Percentiles rank a stretch among this genome's conserved stretches.
Evolutionary conservation across 768 basidiomycete genomes (phyloP).

Genomic region (Suillus spraguei): DNA sequence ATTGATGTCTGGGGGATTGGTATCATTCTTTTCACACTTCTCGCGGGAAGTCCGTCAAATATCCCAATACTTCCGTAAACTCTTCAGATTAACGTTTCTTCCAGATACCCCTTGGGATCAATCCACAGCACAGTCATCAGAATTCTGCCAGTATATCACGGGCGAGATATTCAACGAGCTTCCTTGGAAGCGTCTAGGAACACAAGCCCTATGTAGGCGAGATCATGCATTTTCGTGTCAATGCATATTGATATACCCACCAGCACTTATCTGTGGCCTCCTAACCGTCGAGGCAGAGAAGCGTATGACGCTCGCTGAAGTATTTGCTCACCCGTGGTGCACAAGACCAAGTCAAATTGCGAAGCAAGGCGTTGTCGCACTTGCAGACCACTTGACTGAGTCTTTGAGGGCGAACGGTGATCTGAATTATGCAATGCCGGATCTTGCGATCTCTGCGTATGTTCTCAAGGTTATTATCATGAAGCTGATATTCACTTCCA

Average conservation of each 20-base stretch:
- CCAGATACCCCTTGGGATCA: slow-evolving; percentile 98
- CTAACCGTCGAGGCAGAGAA: slow-evolving; percentile 68
- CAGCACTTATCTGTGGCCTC: slow-evolving; percentile 78
- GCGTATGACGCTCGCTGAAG: slow-evolving; percentile 64
- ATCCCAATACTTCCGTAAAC: neutral
- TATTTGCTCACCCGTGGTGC: slow-evolving; percentile 72
- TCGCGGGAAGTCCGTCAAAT: slow-evolving; percentile 78
- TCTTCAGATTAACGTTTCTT: neutral
- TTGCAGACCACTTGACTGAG: slow-evolving; percentile 74
- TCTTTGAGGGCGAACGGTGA: slow-evolving; percentile 72
- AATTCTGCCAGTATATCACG: slow-evolving; percentile 74
- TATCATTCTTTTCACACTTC: slow-evolving; percentile 88
- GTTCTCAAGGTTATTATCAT: slow-evolving; percentile 16
- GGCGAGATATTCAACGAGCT: slow-evolving; percentile 72
- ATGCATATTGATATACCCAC: slow-evolving; percentile 5
- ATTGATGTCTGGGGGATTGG: slow-evolving; percentile 97
- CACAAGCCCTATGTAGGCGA: slow-evolving; percentile 61
- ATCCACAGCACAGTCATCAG: slow-evolving; percentile 76
- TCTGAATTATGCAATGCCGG: slow-evolving; percentile 68
- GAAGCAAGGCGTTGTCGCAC: slow-evolving; percentile 45
- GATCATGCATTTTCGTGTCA: neutral
- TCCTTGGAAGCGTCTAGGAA: slow-evolving; percentile 77
- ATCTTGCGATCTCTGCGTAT: slow-evolving; percentile 39
- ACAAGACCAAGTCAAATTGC: slow-evolving; percentile 73
- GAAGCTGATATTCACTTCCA: neutral